Conservation (phyloP, 176 grass and related monocot species). For the Rhynchospora breviuscula region DNA sequence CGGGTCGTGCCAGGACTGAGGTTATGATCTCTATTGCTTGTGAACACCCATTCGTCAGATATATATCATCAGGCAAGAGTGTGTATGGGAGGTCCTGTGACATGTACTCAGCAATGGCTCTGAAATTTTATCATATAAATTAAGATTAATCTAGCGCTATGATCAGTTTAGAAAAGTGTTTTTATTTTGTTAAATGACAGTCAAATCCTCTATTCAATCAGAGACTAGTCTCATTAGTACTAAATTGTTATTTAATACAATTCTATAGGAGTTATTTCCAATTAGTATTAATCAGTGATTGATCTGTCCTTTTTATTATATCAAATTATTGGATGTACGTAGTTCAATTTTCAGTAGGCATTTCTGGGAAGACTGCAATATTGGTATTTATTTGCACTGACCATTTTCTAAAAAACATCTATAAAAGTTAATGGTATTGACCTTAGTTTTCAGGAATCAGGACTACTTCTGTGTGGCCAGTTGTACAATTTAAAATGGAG, state of each 20-base stretch:
- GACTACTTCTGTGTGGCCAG: neutral
- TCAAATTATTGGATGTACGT: no score
- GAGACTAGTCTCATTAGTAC: neutral
- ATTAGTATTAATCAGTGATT: neutral
- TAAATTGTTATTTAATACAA: neutral
- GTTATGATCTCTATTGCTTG: constrained; percentile 60
- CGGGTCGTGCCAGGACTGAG: constrained; percentile 44
- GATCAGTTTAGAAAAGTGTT: neutral
- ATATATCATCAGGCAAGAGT: constrained; percentile 41
- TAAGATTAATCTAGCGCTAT: neutral
- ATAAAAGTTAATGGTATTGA: neutral
- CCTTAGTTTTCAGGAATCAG: neutral
- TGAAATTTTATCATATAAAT: constrained; percentile 8
- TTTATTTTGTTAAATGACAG: neutral
- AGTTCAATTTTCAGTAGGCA: neutral
- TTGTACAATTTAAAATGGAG: neutral
- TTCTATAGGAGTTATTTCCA: neutral
- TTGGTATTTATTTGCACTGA: neutral
- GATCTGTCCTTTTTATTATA: no score
- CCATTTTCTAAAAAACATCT: neutral
- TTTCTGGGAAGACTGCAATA: neutral
- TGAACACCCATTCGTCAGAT: constrained; percentile 48
- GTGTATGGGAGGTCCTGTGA: constrained; percentile 43
- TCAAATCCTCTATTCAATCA: neutral
- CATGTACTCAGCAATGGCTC: constrained; percentile 46